Evolutionary conservation across 1,139 yeast genomes (phyloP).

Genomic region (Pneumocystis canis): DNA sequence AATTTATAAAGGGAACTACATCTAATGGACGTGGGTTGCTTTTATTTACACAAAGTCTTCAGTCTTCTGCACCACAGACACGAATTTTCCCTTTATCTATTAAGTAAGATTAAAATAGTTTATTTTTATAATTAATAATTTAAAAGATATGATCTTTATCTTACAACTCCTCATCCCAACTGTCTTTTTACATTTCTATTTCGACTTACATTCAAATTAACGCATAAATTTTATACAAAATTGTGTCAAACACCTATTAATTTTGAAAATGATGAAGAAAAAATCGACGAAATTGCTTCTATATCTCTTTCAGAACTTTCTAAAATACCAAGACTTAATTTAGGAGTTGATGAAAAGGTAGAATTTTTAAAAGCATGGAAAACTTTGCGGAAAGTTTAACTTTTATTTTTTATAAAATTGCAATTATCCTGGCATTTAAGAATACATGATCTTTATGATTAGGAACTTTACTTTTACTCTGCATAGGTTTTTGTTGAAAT

Average conservation of each 20-base stretch:
- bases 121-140: neutral
- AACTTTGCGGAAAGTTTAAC: neutral
- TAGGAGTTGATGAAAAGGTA: slow-evolving; percentile 7
- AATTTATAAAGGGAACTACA: slow-evolving; percentile 7
- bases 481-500: no score
- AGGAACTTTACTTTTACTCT: neutral
- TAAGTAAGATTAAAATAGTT: neutral
- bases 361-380: slow-evolving; percentile 6
- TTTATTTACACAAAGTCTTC: slow-evolving; percentile 6
- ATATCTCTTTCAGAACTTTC: slow-evolving; percentile 5
- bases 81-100: neutral
- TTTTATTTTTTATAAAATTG: no score
- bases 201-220: slow-evolving; percentile 2
- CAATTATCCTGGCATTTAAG: no score
- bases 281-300: neutral
- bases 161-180: slow-evolving; percentile 7
- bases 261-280: slow-evolving; percentile 2
- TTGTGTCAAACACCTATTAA: slow-evolving; percentile 2
- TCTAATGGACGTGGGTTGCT: slow-evolving; percentile 8
- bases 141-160: slow-evolving; percentile 1
- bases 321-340: slow-evolving; percentile 5
- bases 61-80: neutral
- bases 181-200: slow-evolving; percentile 7
- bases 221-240: slow-evolving; percentile 6
- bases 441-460: no score